phyloP scores from a whole-genome alignment of 768 basidiomycete genomes.

The Melanogaster broomeanus region DNA sequence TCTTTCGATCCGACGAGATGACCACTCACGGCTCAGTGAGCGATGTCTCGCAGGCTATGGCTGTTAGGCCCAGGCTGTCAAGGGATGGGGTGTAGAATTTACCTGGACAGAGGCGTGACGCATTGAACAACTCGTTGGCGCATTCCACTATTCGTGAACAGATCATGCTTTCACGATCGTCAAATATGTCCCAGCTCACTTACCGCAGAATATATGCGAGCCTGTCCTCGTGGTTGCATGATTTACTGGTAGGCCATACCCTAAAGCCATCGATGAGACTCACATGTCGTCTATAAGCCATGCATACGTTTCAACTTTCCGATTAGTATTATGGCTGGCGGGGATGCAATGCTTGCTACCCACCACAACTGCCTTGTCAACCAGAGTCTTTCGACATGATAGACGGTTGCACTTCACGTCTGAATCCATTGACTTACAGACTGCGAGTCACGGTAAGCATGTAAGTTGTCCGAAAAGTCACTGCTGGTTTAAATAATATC shows the following conservation, averaged over 20 bases:
- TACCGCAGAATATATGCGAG: constrained; percentile 87
- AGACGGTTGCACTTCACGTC: constrained; percentile 81
- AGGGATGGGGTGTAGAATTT: background rate
- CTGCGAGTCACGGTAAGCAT: too few species aligned
- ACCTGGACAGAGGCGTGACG: constrained; percentile 81
- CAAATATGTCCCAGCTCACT: constrained; percentile 5
- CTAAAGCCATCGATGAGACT: constrained; percentile 15
- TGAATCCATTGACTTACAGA: constrained; percentile 58
- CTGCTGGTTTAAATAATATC: too few species aligned
- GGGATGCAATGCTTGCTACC: constrained; percentile 30
- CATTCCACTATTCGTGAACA: constrained; percentile 60
- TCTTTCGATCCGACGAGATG: background rate
- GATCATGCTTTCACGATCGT: background rate
- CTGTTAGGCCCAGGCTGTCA: background rate
- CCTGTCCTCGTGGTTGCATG: constrained; percentile 41
- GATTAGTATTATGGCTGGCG: background rate
- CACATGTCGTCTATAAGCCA: constrained; percentile 54
- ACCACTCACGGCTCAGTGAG: constrained; percentile 71
- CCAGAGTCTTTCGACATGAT: constrained; percentile 64
- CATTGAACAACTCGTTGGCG: constrained; percentile 81
- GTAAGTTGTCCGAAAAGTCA: too few species aligned
- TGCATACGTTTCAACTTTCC: constrained; percentile 17
- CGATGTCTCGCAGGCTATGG: constrained; percentile 77
- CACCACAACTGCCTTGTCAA: constrained; percentile 86
- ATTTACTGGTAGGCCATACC: background rate